Evolutionary conservation across 495 filamentous ascomycete genomes (phyloP), one percentile per base, ranked within the genome.

Genomic region (Talaromyces borbonicus): DNA sequence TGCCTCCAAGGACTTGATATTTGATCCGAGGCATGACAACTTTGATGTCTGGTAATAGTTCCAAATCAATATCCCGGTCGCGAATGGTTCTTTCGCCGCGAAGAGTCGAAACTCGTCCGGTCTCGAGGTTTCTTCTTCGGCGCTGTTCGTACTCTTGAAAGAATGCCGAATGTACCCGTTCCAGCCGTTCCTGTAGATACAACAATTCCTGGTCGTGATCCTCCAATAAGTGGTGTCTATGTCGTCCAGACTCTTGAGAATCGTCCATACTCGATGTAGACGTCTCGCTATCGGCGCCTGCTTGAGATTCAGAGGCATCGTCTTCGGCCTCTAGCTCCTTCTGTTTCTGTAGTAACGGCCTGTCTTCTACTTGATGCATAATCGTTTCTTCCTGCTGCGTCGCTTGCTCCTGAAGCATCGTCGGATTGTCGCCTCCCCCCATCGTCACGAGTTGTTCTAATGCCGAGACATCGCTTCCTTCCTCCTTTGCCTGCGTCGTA

Each of bases 281-380:
- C 11, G 69, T 62, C 31, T 52, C 64, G 23, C 59, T 58, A 43
- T 80, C 79, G 16, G 70, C 72, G 26, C 72, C 68, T 20, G 60
- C 60, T 15, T 51, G 62, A 49, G 67, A 65, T 14, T 73, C 72
- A 12, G 68, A 71, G 32, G 68, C 66, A 43, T 86, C 80, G 43
- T 92, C 87, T 49, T 90, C 84, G 30, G 81, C 79, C 52, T 98
- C 92, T 26, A 95, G 71, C 54, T 85, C 72, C 47, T 93, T 84
- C 58, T 99, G 92, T 54, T 92, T 80, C 50, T 89, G 80, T 12
- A 94, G 71, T 20, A 99, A 66, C 5, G 92, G 92, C 7, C 88
- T 76, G 40, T 95, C 87, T 46, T 83, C 83, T 5, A 95, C 77
- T 62, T 99, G 92, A 38, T 89, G 86, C 56, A 86, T 81, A 12